These are phyloP conservation scores for Ogataea sp. DNA, from an alignment of 805 yeast species.

Conservation along the genomic window DNA sequence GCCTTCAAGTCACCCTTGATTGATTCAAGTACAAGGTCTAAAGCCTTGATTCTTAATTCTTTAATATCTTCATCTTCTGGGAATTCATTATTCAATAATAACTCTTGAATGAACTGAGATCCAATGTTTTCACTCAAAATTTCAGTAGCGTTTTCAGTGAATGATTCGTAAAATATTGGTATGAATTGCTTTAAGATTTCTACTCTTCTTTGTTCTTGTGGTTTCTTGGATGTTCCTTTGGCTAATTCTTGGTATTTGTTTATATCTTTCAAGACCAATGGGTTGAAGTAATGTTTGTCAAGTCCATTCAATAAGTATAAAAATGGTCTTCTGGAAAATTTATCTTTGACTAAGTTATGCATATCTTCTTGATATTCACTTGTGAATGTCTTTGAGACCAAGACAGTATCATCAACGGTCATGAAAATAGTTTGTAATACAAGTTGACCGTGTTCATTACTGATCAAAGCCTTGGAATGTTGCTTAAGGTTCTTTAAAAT, in stretches of 20 bases:
- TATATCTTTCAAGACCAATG: conserved; percentile 53
- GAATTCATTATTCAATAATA: conserved; percentile 41
- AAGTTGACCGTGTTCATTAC: conserved; percentile 78
- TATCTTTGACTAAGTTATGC: conserved; percentile 52
- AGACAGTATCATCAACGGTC: conserved; percentile 91
- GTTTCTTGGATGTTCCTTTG: conserved; percentile 74
- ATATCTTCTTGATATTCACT: conserved; percentile 47
- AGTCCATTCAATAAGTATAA: conserved; percentile 72
- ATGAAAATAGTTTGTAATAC: conserved; percentile 73
- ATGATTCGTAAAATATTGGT: conserved; percentile 52
- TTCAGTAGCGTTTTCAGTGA: conserved; percentile 41
- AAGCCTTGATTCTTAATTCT: conserved; percentile 32
- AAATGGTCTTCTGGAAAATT: conserved; percentile 84
- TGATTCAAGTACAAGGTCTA: conserved; percentile 48
- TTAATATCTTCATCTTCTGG: conserved; percentile 34
- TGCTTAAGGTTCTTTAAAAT: conserved; percentile 65
- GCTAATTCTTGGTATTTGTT: conserved; percentile 53
- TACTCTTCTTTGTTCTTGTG: conserved; percentile 61
- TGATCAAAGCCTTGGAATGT: conserved; percentile 68
- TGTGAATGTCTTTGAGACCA: conserved; percentile 64
- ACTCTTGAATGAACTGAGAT: conserved; percentile 74
- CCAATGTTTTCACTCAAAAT: conserved; percentile 68
- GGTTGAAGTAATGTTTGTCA: conserved; percentile 77
- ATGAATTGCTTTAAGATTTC: conserved; percentile 62
- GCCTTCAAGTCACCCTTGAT: conserved; percentile 60